Percentiles rank a stretch among this genome's conserved stretches.
These are phyloP conservation scores for Phytophthora aleatoria DNA, from an alignment of 352 stramenopile species.

Conservation along the genomic window DNA sequence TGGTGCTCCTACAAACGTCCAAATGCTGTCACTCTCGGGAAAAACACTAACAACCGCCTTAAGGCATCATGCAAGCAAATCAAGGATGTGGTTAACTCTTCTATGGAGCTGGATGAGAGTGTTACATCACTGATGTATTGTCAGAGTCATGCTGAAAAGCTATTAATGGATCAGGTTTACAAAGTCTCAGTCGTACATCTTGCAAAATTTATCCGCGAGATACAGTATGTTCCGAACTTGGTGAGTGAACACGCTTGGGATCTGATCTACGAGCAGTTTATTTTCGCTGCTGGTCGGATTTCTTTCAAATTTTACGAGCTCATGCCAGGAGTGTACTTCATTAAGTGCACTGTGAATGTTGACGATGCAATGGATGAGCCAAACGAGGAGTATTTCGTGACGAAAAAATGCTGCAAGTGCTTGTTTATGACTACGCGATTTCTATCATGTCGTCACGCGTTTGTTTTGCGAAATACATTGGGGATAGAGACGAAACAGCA, in stretches of 20 bases:
- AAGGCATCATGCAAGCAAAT: not conserved
- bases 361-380: not conserved
- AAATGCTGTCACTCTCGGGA: not conserved
- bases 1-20: not conserved
- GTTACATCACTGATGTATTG: not conserved
- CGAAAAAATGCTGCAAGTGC: not conserved
- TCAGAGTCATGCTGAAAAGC: not conserved
- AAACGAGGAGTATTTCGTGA: not conserved
- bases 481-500: not conserved
- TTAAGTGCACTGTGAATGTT: not conserved
- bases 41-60: not conserved
- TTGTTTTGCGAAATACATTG: not conserved
- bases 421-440: not conserved
- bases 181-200: not conserved
- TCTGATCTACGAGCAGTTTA: not conserved
- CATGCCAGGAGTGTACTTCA: not conserved
- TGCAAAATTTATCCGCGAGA: not conserved
- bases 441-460: not conserved
- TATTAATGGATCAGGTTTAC: not conserved
- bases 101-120: not conserved
- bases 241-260: not conserved
- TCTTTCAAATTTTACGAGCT: not conserved
- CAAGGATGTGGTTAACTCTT: not conserved
- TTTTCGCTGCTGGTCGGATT: not conserved
- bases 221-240: not conserved